Base-by-base conservation (phyloP, 306 rosid genomes). In the Phaseolus lunatus region DNA sequence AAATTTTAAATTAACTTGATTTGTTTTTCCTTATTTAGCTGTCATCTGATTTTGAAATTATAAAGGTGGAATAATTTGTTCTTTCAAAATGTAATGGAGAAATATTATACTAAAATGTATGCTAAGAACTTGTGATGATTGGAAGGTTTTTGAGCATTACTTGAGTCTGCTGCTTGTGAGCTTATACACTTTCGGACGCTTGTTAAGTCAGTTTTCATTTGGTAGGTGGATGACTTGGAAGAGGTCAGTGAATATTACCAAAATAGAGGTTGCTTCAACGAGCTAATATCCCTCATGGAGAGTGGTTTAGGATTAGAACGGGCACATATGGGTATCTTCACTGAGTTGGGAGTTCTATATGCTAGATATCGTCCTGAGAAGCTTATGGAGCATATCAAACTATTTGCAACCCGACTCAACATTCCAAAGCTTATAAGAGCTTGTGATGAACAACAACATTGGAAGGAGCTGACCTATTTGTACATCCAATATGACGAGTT, bases 311-410 rank as follows among this genome's bases (percentile, higher is more conserved):
- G 99, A 27, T 87, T 96, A 76, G 99, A 96, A 85, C 96, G 99
- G 62, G 99, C 99, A 53, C 97, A 96, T 66, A 96, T 96, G 99
- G 98, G 99, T 50, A 96, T 96, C 91, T 96, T 96, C 79, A 96
- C 99, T 0, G 99, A 96, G 87, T 84, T 96, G 82, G 99, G 99
- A 67, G 99, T 96, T 81, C 85, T 96, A 48, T 96, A 92, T 91
- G 99, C 99, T 49, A 96, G 99, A 92, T 96, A 96, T 77, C 98
- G 99, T 77, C 93, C 90, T 0, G 99, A 96, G 88, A 96, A 96
- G 85, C 97, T 96, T 80, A 96, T 96, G 99, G 99, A 96, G 89
- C 99, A 96, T 75, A 92, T 96, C 82, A 96, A 96, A 81, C 85
- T 96, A 72, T 96, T 96, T 85, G 85, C 98, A 23, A 96, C 97